Percentiles rank a stretch among this genome's conserved stretches.
Conservation (phyloP, 176 grass and related monocot genomes). For the Alopecurus myosuroides region DNA sequence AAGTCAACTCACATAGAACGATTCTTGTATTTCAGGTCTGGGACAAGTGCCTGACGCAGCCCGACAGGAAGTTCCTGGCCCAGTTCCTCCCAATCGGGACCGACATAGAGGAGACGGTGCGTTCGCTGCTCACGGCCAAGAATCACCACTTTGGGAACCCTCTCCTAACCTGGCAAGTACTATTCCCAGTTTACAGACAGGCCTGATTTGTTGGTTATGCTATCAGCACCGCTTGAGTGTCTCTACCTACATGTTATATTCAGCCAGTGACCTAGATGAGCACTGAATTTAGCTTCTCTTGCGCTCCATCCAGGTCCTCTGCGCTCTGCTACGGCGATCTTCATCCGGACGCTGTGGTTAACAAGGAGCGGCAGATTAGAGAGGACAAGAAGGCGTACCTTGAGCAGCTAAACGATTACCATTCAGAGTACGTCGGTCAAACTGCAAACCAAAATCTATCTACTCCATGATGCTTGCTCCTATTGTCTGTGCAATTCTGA, state of each 20-base stretch:
- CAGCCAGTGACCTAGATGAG: background rate
- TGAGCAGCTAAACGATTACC: constrained; percentile 43
- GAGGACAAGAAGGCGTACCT: constrained; percentile 35
- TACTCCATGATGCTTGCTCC: background rate
- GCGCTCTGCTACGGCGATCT: constrained; percentile 48
- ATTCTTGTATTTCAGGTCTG: background rate
- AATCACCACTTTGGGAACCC: constrained; percentile 64
- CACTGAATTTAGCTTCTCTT: background rate
- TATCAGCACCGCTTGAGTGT: background rate
- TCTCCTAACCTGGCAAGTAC: constrained; percentile 54
- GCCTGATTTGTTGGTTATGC: background rate
- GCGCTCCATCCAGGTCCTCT: constrained; percentile 40
- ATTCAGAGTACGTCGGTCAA: constrained; percentile 35
- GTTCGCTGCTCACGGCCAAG: constrained; percentile 46
- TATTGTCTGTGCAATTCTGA: background rate
- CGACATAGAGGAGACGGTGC: constrained; percentile 48
- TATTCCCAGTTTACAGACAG: background rate
- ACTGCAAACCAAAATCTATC: background rate
- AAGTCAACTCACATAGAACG: background rate
- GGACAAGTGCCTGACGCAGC: constrained; percentile 53
- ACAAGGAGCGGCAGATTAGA: constrained; percentile 35
- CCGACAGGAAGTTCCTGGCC: constrained; percentile 56
- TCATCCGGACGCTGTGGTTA: constrained; percentile 45
- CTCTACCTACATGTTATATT: background rate
- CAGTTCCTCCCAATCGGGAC: constrained; percentile 57